A percentile compares a stretch with the other conserved stretches of the same genome.
phyloP scores from a whole-genome alignment of 164 flowering plant genomes.

The Pachysandra terminalis region DNA sequence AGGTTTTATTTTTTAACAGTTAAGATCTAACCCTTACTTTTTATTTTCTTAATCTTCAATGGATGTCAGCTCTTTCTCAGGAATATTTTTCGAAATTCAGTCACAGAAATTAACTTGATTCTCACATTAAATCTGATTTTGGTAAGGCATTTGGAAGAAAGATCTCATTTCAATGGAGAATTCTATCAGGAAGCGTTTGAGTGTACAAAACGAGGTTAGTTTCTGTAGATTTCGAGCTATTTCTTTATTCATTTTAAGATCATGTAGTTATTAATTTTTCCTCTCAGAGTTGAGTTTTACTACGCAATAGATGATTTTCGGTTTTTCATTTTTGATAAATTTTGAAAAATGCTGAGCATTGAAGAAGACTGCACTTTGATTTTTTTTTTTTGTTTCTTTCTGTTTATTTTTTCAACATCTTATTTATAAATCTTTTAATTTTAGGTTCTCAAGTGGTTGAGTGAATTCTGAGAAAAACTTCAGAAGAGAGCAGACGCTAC shows the following conservation, averaged over 20 bases:
- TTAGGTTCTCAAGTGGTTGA: constrained; percentile 28
- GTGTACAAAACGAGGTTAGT: constrained; percentile 24
- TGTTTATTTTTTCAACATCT: background rate
- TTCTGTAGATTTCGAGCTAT: background rate
- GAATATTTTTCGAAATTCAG: background rate
- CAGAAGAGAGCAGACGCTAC: constrained; percentile 21
- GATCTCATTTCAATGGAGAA: constrained; percentile 10
- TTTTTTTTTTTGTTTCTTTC: no score
- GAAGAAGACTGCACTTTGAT: no score
- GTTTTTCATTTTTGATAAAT: background rate
- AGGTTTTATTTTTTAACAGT: background rate
- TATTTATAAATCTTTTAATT: background rate
- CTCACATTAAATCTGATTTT: background rate
- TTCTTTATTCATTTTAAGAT: background rate
- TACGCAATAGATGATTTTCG: background rate
- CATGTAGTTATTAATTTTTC: background rate
- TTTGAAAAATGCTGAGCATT: no score
- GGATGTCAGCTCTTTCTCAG: background rate
- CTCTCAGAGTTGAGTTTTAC: background rate
- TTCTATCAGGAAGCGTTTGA: constrained; percentile 16
- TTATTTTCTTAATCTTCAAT: no score
- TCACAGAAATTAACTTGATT: background rate
- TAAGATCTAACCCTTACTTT: no score
- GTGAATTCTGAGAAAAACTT: constrained; percentile 22
- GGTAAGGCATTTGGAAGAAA: background rate